Evolutionary conservation across 176 grass and related monocot genomes (phyloP).

Genomic region (Chrysopogon serrulatus): DNA sequence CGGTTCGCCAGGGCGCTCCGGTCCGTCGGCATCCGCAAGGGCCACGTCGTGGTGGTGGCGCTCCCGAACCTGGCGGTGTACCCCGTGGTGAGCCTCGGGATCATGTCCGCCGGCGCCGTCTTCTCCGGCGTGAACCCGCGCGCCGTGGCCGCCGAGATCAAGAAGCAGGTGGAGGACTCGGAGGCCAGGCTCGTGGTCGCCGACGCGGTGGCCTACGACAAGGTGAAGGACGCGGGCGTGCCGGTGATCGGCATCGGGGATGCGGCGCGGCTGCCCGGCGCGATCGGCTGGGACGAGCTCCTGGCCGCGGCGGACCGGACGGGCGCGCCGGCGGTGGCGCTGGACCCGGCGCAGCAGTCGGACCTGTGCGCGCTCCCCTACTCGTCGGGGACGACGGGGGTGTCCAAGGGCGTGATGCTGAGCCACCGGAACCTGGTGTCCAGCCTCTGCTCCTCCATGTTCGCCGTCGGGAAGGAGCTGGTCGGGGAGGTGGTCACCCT

Average conservation of each 20-base stretch:
- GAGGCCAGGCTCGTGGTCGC: conserved; percentile 69
- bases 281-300: conserved; percentile 68
- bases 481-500: conserved; percentile 41
- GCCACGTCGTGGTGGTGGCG: conserved; percentile 71
- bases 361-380: conserved; percentile 86
- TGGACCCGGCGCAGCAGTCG: conserved; percentile 25
- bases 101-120: conserved; percentile 70
- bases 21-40: conserved; percentile 58
- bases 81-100: conserved; percentile 64
- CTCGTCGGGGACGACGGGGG: conserved; percentile 79
- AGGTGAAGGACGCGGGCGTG: conserved; percentile 59
- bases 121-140: conserved; percentile 81
- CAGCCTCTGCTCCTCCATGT: conserved; percentile 69
- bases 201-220: conserved; percentile 51
- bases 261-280: conserved; percentile 11
- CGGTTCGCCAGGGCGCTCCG: conserved; percentile 70
- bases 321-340: conserved; percentile 26
- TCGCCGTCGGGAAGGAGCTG: conserved; percentile 30
- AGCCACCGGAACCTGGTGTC: conserved; percentile 88
- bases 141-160: conserved; percentile 50
- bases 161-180: conserved; percentile 82
- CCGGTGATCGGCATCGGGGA: conserved; percentile 52
- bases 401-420: conserved; percentile 92
- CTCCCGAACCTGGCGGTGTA: conserved; percentile 78
- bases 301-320: conserved; percentile 50